Evolutionary conservation across 2,329 filamentous ascomycete genomes (phyloP), one percentile per base, ranked within the genome.

Genomic region (Penicillium occitanis): DNA sequence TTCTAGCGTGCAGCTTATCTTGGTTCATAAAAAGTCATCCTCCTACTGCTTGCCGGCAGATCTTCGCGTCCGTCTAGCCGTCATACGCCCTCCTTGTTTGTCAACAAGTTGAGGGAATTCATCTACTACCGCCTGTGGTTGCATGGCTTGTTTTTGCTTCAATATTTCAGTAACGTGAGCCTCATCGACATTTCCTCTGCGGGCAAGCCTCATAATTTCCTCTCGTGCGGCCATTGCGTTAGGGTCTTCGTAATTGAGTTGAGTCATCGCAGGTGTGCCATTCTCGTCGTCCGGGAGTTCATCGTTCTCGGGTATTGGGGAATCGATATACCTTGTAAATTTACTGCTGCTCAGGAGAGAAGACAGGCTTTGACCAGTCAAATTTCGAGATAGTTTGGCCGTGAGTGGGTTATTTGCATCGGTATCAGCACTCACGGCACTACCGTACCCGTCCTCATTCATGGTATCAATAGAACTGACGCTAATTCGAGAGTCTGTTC

Each of bases 221-320:
- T 86, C 84, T n/a, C 84, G 83, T 71, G 86, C 85, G 63, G 82
- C 83, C 13, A 82, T 80, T 2, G 85, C 84, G 55, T 87, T 80
- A 1, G 80, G 76, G 67, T 83, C 81, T 66, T 83, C 80, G 65
- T 83, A 83, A 33, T 80, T 79, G 19, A 83, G 71, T 69, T 83
- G 81, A 5, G 81, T 83, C 78, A 82, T 78, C 14, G 74, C 75
- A 14, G 79, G 78, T 7, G 74, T 71, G 63, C 79, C 74, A 11
- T 76, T 76, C 61, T 76, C 75, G 11, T 76, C 74, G 17, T 75
- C 61, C 25, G 53, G 30, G 11, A 40, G 70, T 46, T 76, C 74
- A 19, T 70, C 69, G 19, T 69, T 67, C 55, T 68, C 67, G 40
- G 72, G 68, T 57, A 72, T 68, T 37, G 71, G 62, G 62, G 76